A percentile compares a stretch with the other conserved stretches of the same genome.
Conservation (phyloP, 306 rosid genomes). For the Lagenaria siceraria region DNA sequence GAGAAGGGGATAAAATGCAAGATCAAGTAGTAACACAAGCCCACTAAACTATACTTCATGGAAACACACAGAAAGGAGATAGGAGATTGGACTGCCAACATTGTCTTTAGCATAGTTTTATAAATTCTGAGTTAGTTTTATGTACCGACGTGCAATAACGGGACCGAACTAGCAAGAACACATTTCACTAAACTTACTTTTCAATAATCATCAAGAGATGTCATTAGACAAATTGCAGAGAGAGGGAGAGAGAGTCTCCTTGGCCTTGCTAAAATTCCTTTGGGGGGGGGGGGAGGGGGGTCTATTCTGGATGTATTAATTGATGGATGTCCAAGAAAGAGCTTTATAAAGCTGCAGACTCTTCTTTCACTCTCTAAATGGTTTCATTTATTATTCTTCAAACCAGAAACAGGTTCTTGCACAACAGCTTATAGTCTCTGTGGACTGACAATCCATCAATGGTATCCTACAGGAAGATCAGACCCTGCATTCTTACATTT, state of each 20-base stretch:
- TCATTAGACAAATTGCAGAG: neutral
- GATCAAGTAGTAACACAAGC: neutral
- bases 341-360: neutral
- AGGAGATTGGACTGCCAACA: neutral
- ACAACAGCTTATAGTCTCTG: neutral
- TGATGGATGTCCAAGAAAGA: neutral
- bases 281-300: neutral
- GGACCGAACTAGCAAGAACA: neutral
- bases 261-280: neutral
- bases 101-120: neutral
- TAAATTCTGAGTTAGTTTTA: neutral
- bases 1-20: neutral
- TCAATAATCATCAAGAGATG: neutral
- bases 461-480: neutral
- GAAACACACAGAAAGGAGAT: neutral
- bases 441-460: constrained; percentile 3
- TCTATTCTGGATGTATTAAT: neutral
- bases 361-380: neutral
- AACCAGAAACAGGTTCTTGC: neutral
- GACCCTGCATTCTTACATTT: neutral
- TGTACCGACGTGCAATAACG: neutral
- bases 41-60: neutral
- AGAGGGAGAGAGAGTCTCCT: neutral
- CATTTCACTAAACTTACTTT: neutral
- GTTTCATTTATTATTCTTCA: neutral